Base-by-base conservation (phyloP, 352 stramenopile species). In the Phytophthora lateralis region DNA sequence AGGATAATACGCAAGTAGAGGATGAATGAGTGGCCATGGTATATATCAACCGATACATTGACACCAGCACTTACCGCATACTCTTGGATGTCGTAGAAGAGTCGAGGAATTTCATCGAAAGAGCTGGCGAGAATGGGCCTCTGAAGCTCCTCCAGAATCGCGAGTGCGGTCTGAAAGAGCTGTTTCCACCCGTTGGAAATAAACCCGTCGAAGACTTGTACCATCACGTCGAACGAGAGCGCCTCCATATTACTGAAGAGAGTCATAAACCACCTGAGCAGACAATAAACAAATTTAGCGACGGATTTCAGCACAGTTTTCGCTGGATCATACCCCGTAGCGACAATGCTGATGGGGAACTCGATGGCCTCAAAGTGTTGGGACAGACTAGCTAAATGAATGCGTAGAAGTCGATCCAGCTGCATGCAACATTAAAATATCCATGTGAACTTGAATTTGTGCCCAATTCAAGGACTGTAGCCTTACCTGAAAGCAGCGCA, bases 181-280 rank as follows among this genome's bases (percentile, higher is more conserved):
- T 88, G 73, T 14, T 88, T 91, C 84, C 84, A 93, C 1, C 84
- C 84, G 14, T 70, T 74, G n/a, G 84, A 62, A n/a, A 89, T 35
- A 51, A 93, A 91, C 0, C 78, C 75, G 42, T 91, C 82, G 6
- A 90, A 76, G 11, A 88, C 75, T 14, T 75, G 78, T 12, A 91
- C 54, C n/a, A 80, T 62, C 32, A 81, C 67, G 32, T 88, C 78
- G 55, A 85, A 82, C 12, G 73, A 76, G 3, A 93, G 70, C 14
- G 75, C 75, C 32, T 93, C 83, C 78, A 90, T 88, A 56, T 82
- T 93, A 30, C 73, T 79, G 41, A 91, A 91, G 14, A 93, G 75
- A 24, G 84, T 91, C 80, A 93, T 88, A 69, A 93, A 89, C 84
- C 84, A 93, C 32, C 81, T 93, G 58, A 27, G 20, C 15, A 15